Conservation (phyloP, 2,329 filamentous ascomycete genomes). For the Trichophaea hybrida region DNA sequence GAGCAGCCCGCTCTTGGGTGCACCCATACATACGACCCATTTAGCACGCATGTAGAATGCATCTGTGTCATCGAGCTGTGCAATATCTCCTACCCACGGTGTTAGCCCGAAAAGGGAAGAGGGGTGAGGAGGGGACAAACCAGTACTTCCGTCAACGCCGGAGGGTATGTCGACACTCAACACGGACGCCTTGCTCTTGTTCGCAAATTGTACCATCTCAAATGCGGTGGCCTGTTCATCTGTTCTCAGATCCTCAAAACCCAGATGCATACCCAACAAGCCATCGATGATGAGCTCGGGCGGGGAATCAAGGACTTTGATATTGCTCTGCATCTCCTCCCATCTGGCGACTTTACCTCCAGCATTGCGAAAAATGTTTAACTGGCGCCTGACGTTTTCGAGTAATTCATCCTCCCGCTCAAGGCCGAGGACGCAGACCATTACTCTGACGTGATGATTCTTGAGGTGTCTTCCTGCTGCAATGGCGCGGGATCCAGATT, state of each 20-base stretch:
- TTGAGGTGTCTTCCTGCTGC: conserved; percentile 75
- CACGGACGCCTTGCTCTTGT: conserved; percentile 67
- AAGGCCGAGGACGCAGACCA: conserved; percentile 71
- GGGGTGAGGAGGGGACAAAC: conserved; percentile 45
- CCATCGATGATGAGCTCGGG: conserved; percentile 80
- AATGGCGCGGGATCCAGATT: conserved; percentile 69
- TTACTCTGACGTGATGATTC: conserved; percentile 65
- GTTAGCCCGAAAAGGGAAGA: conserved; percentile 15
- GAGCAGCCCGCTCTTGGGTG: conserved; percentile 70
- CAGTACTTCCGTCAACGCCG: conserved; percentile 67
- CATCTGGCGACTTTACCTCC: conserved; percentile 57
- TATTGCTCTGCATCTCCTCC: conserved; percentile 42
- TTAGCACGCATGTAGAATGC: conserved; percentile 67
- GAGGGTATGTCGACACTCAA: conserved; percentile 84
- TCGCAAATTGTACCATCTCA: conserved; percentile 86
- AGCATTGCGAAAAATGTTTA: conserved; percentile 70
- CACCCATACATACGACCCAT: conserved; percentile 71
- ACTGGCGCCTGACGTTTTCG: conserved; percentile 64
- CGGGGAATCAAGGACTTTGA: conserved; percentile 44
- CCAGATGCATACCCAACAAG: conserved; percentile 68
- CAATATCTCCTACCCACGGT: conserved; percentile 36
- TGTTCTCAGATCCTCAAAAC: conserved; percentile 74
- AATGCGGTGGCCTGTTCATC: conserved; percentile 73
- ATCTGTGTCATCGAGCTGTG: conserved; percentile 50
- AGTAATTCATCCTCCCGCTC: conserved; percentile 70